Evolutionary conservation across 257 asterid species (phyloP).

Genomic region (Solanum piurae): DNA sequence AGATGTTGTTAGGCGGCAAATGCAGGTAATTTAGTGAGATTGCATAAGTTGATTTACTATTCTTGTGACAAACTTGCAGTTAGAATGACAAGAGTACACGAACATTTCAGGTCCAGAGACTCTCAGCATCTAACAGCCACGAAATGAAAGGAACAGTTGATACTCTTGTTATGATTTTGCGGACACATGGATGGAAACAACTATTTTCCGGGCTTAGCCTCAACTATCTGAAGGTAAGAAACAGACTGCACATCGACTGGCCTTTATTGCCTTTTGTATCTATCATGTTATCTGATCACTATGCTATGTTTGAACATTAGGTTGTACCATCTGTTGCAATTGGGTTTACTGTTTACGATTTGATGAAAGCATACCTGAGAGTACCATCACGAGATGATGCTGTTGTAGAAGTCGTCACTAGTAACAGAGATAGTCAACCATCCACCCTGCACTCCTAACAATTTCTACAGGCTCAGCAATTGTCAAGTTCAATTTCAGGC

Average conservation of each 20-base stretch:
- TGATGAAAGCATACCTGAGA: conserved; percentile 60
- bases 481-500: not conserved
- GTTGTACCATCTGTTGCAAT: conserved; percentile 95
- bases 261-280: not conserved
- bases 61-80: not conserved
- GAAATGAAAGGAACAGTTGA: conserved; percentile 51
- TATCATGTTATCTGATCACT: not conserved
- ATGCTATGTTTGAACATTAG: conserved; percentile 22
- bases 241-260: not conserved
- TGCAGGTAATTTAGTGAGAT: conserved; percentile 59
- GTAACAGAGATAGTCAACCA: conserved; percentile 18
- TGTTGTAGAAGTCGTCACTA: conserved; percentile 21
- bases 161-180: conserved; percentile 47
- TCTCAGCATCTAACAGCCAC: conserved; percentile 27
- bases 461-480: not conserved
- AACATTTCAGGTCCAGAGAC: conserved; percentile 57
- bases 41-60: not conserved
- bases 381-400: conserved; percentile 79
- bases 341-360: conserved; percentile 80
- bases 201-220: conserved; percentile 93
- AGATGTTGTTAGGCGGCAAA: conserved; percentile 86
- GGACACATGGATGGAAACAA: conserved; percentile 76
- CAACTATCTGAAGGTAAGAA: conserved; percentile 75
- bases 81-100: not conserved
- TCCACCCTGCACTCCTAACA: conserved; percentile 36